A percentile compares a stretch with the other conserved stretches of the same genome.
Conservation (phyloP, 768 basidiomycete species). For the Boletus speciosus region DNA sequence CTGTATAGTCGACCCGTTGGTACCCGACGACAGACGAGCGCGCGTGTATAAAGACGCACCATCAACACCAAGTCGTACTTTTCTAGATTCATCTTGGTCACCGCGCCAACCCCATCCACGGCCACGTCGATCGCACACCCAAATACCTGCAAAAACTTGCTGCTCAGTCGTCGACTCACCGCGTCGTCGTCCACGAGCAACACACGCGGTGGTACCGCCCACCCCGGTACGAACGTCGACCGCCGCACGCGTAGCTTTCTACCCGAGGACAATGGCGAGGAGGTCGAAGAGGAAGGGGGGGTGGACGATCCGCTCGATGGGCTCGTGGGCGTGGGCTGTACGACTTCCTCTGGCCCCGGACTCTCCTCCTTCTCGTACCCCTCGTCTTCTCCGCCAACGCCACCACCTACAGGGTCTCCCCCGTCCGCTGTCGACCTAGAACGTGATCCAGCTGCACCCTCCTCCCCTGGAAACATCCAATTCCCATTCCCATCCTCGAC, state of each 20-base stretch:
- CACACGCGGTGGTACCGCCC: conserved; percentile 89
- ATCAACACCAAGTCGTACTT: conserved; percentile 96
- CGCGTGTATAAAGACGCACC: conserved; percentile 46
- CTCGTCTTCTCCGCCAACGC: conserved; percentile 14
- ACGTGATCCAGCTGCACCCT: conserved; percentile 7
- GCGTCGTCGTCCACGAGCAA: conserved; percentile 94
- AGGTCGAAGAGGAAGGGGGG: conserved; percentile 11
- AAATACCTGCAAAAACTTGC: conserved; percentile 93
- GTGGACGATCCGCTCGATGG: conserved; percentile 15
- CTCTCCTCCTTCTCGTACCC: conserved; percentile 27
- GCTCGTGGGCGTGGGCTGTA: conserved; percentile 38
- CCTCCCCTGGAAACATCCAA: conserved; percentile 53
- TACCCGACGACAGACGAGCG: not conserved
- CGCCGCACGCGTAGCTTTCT: conserved; percentile 64
- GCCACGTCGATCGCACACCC: conserved; percentile 94
- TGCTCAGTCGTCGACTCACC: conserved; percentile 81
- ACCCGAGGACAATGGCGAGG: conserved; percentile 8
- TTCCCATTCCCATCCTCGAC: conserved; percentile 52
- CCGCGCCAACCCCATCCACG: conserved; percentile 87
- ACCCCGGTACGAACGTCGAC: conserved; percentile 81
- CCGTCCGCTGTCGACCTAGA: conserved; percentile 16
- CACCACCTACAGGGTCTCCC: conserved; percentile 20
- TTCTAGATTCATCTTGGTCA: conserved; percentile 94
- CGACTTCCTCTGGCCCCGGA: conserved; percentile 36
- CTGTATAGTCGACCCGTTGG: conserved; percentile 34